Evolutionary conservation across 192 early-diverging fungal genomes (phyloP), one percentile per base, ranked within the genome.

Genomic region (Backusella westeae): DNA sequence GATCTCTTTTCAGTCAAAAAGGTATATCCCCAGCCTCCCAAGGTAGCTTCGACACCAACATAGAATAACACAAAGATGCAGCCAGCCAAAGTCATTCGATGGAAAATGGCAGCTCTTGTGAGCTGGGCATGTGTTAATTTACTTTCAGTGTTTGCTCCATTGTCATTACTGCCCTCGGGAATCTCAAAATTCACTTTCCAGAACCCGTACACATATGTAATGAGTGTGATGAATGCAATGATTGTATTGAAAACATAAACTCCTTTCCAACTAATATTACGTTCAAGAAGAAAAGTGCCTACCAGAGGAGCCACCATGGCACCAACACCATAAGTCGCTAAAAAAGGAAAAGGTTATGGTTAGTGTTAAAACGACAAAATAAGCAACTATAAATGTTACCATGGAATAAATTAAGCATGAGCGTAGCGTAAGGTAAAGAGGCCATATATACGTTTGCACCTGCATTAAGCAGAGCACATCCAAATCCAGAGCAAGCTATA

Each of bases 281-380:
- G 67, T 6, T 74, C 74, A 15, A 79, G 35, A 26, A 82, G 38
- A 1, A 63, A 21, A 12, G 81, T 78, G 2, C 44, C 71, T 29
- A 82, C 74, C 23, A 79, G 32, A 15, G 81, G 81, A 19, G 71
- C 69, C 1, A 76, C 42, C 77, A 82, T 56, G 7, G 81, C 74
- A 69, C 81, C 81, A 21, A 80, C 36, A 56, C 79, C 79, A 46
- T 80, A 80, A 19, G 44, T 39, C 35, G 79, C 79, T 80, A 56
- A 29, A 32, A 59, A 49, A 14, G 38, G 19, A 41, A 26, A 69
- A 14, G 0, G 26, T 4, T 23, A 44, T 15, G 1, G 26, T 75
- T 19, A 73, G 32, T 3, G 12, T 15, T 12, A 42, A 42, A 12
- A 1, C 41, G 12, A 1, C 7, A 42, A 12, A 3, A 42, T 42